phyloP scores from a whole-genome alignment of 2,329 filamentous ascomycete genomes.

The Colletotrichum shisoi region DNA sequence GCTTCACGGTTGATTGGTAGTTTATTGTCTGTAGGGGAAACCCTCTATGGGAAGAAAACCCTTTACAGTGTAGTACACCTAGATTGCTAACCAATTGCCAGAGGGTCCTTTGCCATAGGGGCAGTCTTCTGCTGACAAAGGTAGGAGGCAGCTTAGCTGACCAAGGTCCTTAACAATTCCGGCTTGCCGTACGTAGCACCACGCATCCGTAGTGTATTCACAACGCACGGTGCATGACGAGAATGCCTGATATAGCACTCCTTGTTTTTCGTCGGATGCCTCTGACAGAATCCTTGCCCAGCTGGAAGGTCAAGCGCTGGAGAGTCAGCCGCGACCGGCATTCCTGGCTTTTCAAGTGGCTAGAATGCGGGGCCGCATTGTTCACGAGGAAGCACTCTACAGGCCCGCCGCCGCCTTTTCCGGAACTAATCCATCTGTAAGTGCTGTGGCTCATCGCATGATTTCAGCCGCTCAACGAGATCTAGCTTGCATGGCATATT shows the following conservation, averaged over 20 bases:
- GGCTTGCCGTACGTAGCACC: conserved; percentile 19
- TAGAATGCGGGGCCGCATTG: conserved; percentile 29
- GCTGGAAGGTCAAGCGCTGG: conserved; percentile 20
- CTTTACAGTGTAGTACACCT: too few species aligned
- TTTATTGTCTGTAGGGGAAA: too few species aligned
- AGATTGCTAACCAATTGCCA: too few species aligned
- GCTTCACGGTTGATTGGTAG: too few species aligned
- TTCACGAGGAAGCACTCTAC: conserved; percentile 30
- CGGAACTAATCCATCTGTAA: neutral
- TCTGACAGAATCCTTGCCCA: conserved; percentile 30
- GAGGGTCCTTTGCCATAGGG: too few species aligned
- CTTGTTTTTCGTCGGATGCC: conserved; percentile 29
- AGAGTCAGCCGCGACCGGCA: conserved; percentile 32
- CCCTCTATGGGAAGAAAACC: too few species aligned
- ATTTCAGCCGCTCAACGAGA: conserved; percentile 35
- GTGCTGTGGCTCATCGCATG: conserved; percentile 23
- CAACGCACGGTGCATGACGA: neutral
- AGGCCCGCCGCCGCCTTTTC: conserved; percentile 25
- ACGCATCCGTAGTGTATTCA: neutral
- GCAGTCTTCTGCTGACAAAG: too few species aligned
- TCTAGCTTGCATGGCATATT: conserved; percentile 10
- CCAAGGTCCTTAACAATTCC: too few species aligned
- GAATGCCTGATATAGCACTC: conserved; percentile 11
- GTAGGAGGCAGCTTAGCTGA: too few species aligned
- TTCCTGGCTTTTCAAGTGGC: conserved; percentile 24